Percentiles rank a stretch among this genome's conserved stretches.
phyloP scores from a whole-genome alignment of 805 yeast genomes.

The Schizosaccharomyces japonicus region DNA sequence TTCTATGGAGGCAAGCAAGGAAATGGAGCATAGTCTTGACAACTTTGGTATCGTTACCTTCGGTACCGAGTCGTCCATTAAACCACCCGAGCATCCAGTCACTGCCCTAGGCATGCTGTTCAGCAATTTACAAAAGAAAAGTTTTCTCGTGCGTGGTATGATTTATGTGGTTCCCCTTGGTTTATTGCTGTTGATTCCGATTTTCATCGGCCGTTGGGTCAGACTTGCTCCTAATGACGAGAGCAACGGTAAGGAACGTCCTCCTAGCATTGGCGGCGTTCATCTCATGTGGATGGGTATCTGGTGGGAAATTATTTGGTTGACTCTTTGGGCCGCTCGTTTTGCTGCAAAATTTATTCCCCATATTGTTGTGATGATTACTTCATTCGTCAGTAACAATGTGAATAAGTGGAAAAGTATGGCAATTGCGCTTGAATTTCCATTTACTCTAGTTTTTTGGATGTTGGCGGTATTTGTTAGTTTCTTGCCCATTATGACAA shows the following conservation, averaged over 20 bases:
- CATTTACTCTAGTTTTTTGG: conserved; percentile 4
- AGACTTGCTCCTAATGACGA: not conserved
- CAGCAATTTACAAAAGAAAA: not conserved
- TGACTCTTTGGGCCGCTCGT: conserved; percentile 4
- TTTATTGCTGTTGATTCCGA: conserved; percentile 1
- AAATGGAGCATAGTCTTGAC: not conserved
- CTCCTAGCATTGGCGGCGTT: conserved; percentile 2
- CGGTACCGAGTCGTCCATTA: not conserved
- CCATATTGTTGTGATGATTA: not conserved
- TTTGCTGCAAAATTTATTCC: conserved; percentile 3
- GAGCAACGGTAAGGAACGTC: not conserved
- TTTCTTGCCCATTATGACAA: conserved; percentile 2
- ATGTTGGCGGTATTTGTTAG: not conserved
- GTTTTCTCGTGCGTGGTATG: not conserved
- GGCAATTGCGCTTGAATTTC: conserved; percentile 3
- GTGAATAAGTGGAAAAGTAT: conserved; percentile 1
- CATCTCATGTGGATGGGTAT: conserved; percentile 4
- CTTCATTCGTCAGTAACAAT: not conserved
- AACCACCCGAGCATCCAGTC: conserved; percentile 3
- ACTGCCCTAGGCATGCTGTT: conserved; percentile 3
- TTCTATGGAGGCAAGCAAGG: not conserved
- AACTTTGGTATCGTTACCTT: not conserved
- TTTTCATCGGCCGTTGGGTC: not conserved
- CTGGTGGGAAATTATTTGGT: conserved; percentile 6
- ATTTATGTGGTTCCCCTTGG: conserved; percentile 2